Percentiles rank a stretch among this genome's conserved stretches.
Conservation (phyloP, 106 monocot genomes). For the Dactylorhiza incarnata region DNA sequence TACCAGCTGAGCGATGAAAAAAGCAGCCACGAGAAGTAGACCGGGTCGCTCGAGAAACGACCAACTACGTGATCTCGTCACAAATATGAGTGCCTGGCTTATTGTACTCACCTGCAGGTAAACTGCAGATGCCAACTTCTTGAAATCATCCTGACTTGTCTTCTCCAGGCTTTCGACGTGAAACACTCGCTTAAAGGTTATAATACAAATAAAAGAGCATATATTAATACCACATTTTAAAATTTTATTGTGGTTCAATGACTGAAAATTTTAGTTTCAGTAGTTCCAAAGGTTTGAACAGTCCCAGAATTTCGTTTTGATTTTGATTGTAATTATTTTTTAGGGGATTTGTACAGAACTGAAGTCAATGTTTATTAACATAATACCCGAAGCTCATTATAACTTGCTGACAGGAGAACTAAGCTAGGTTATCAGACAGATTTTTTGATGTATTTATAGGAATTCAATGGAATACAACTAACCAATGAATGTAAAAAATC, state of each 20-base stretch:
- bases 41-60: conserved; percentile 62
- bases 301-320: neutral
- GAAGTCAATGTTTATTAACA: too few relatives aligned
- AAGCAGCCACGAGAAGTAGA: conserved; percentile 44
- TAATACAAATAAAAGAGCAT: neutral
- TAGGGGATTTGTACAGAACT: too few relatives aligned
- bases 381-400: too few relatives aligned
- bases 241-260: neutral
- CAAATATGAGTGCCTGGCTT: conserved; percentile 50
- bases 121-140: conserved; percentile 64
- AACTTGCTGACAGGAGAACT: too few relatives aligned
- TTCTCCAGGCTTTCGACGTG: conserved; percentile 62
- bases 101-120: conserved; percentile 71
- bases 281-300: too few relatives aligned
- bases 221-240: neutral
- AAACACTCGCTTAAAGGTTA: conserved; percentile 34
- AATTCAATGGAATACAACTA: too few relatives aligned
- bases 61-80: conserved; percentile 66
- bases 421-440: too few relatives aligned
- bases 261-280: neutral
- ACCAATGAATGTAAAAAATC: too few relatives aligned
- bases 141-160: conserved; percentile 67
- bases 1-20: conserved; percentile 59
- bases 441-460: too few relatives aligned
- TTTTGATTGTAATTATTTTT: neutral